Conservation (phyloP, 768 basidiomycete species). For the Clavaria fumosa region DNA sequence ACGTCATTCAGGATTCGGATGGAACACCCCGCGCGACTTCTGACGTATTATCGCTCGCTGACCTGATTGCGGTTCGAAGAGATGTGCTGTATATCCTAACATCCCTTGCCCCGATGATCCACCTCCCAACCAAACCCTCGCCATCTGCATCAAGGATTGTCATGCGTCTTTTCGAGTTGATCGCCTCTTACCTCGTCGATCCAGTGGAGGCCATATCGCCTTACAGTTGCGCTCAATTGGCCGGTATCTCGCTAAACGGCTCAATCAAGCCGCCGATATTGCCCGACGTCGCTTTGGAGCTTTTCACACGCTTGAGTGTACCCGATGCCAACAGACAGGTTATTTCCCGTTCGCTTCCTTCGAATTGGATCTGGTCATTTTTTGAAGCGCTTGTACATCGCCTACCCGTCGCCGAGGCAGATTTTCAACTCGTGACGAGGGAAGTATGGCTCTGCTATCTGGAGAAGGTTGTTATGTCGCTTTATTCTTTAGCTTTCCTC, state of each 20-base stretch:
- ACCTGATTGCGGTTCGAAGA: slow-evolving; percentile 59
- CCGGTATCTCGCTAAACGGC: slow-evolving; percentile 19
- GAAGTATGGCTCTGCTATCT: slow-evolving; percentile 65
- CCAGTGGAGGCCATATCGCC: slow-evolving; percentile 51
- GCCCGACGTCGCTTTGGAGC: slow-evolving; percentile 68
- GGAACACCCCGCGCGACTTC: slow-evolving; percentile 30
- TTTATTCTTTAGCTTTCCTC: slow-evolving; percentile 79
- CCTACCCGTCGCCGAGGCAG: slow-evolving; percentile 64
- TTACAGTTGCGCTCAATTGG: slow-evolving; percentile 37
- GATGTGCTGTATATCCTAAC: slow-evolving; percentile 60
- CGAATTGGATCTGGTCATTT: slow-evolving; percentile 39
- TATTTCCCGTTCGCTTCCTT: slow-evolving; percentile 45
- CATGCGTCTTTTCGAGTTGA: slow-evolving; percentile 43
- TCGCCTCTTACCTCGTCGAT: slow-evolving; percentile 66
- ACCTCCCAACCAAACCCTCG: slow-evolving; percentile 27
- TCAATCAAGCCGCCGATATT: slow-evolving; percentile 39
- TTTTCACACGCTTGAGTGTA: slow-evolving; percentile 65
- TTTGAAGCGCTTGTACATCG: slow-evolving; percentile 65
- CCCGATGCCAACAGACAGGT: slow-evolving; percentile 66
- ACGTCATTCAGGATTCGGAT: slow-evolving; percentile 24
- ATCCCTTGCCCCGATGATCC: slow-evolving; percentile 38
- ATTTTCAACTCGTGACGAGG: slow-evolving; percentile 50
- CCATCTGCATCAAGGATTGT: slow-evolving; percentile 33
- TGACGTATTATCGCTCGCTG: slow-evolving; percentile 47
- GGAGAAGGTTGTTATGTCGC: slow-evolving; percentile 64